Percentiles rank a stretch among this genome's conserved stretches.
phyloP scores from a whole-genome alignment of 2,329 filamentous ascomycete genomes.

The Juglanconis sp. region DNA sequence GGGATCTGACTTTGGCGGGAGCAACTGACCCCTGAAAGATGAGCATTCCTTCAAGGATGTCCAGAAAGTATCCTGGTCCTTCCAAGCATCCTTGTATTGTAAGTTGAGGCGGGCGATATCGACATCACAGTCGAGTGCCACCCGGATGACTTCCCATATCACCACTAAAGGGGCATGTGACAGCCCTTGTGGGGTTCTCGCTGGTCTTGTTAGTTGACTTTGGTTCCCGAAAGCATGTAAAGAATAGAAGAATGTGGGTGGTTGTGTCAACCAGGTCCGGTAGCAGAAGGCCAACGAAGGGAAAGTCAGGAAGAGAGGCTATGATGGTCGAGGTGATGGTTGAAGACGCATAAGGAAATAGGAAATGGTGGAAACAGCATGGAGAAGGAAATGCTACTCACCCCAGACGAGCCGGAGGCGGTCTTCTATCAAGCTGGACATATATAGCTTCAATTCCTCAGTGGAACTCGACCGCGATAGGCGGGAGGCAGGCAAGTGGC shows the following conservation, averaged over 20 bases:
- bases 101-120: constrained; percentile 34
- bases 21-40: constrained; percentile 39
- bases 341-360: too few relatives aligned
- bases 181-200: constrained; percentile 37
- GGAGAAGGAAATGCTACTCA: not conserved
- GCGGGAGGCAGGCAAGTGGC: not conserved
- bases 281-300: too few relatives aligned
- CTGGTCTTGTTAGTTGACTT: constrained; percentile 22
- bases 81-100: constrained; percentile 38
- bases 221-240: not conserved
- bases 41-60: not conserved
- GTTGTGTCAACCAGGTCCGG: too few relatives aligned
- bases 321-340: too few relatives aligned
- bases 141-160: constrained; percentile 51
- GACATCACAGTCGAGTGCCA: constrained; percentile 44
- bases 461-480: not conserved
- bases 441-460: not conserved
- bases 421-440: not conserved
- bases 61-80: constrained; percentile 41
- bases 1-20: constrained; percentile 45
- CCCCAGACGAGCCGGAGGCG: constrained; percentile 11
- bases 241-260: too few relatives aligned
- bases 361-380: too few relatives aligned
- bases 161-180: constrained; percentile 45
- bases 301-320: too few relatives aligned